Evolutionary conservation across 768 basidiomycete species (phyloP).

Genomic region (Melanogaster broomeanus): DNA sequence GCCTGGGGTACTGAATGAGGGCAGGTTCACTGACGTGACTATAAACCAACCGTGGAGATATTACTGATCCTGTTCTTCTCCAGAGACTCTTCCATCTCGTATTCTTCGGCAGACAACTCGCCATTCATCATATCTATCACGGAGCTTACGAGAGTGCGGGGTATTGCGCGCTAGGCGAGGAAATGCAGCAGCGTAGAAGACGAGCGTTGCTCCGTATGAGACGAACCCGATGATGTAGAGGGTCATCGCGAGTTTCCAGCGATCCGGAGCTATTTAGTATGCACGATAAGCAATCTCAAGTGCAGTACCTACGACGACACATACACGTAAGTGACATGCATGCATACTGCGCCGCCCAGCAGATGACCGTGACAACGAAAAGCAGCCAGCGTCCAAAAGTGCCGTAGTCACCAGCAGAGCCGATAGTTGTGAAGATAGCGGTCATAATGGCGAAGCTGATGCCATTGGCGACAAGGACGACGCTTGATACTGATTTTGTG

Average conservation of each 20-base stretch:
- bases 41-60: slow-evolving; percentile 64
- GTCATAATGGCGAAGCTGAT: slow-evolving; percentile 82
- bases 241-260: slow-evolving; percentile 78
- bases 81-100: slow-evolving; percentile 72
- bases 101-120: slow-evolving; percentile 58
- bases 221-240: slow-evolving; percentile 81
- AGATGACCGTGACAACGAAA: slow-evolving; percentile 67
- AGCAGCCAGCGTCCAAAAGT: slow-evolving; percentile 77
- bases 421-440: slow-evolving; percentile 76
- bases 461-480: slow-evolving; percentile 77
- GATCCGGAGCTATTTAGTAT: slow-evolving; percentile 48
- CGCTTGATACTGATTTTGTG: slow-evolving; percentile 71
- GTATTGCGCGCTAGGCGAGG: slow-evolving; percentile 84
- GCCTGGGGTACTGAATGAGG: slow-evolving; percentile 40
- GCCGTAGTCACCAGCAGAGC: slow-evolving; percentile 40
- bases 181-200: slow-evolving; percentile 79
- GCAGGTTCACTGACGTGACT: neutral
- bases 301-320: slow-evolving; percentile 14
- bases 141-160: slow-evolving; percentile 53
- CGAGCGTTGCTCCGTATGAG: slow-evolving; percentile 76
- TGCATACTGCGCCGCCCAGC: slow-evolving; percentile 81
- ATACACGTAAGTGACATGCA: slow-evolving; percentile 72
- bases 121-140: slow-evolving; percentile 59
- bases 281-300: neutral
- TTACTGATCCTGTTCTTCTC: slow-evolving; percentile 88